Base-by-base conservation (phyloP, 2,329 filamentous ascomycete genomes). In the Ophiostoma perfectum region DNA sequence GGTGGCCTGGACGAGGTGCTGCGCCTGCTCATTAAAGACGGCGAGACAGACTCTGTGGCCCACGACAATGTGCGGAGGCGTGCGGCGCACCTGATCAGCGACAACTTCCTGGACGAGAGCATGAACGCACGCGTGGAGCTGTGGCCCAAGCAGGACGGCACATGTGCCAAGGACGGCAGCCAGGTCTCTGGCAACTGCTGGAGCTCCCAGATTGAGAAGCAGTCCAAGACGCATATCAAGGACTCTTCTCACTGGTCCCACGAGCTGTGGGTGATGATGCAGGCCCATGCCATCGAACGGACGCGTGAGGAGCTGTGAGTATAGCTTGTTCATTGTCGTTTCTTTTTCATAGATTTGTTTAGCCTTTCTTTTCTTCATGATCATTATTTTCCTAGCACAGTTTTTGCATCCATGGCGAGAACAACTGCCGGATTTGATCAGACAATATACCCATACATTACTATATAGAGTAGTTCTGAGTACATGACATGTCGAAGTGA, bases 51-150 rank as follows among this genome's bases (percentile, higher is more conserved):
- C 27, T 36, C 39, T 27, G 76, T 78, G 4, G 79, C 80, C 39
- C 85, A 86, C 79, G 81, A 81, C 14, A 74, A 77, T 1, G 81
- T 84, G 5, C 81, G 84, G 74, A 81, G 80, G 69, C 86, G 83
- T 73, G 82, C 84, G 38, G 85, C 83, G 1, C 80, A 86, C 70
- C 79, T 90, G 68, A 81, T 89, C 41, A 80, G 84, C 45, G 88
- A 90, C 74, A 87, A 82, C 70, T 90, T 90, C 74, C 78, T 90
- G n/a, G 88, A 90, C 73, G 82, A 83, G 70, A 81, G 84, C 68
- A 87, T 88, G 81, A 86, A 87, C 55, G 87, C 87, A 2, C 78
- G 79, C 38, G 71, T 82, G 18, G 84, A 85, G 0, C 77, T 85
- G 70, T 89, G 86, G 86, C 86, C 86, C 0, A 60, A 11, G 18